Conservation (phyloP, 2,329 filamentous ascomycete genomes). For the Stenocarpella maydis region DNA sequence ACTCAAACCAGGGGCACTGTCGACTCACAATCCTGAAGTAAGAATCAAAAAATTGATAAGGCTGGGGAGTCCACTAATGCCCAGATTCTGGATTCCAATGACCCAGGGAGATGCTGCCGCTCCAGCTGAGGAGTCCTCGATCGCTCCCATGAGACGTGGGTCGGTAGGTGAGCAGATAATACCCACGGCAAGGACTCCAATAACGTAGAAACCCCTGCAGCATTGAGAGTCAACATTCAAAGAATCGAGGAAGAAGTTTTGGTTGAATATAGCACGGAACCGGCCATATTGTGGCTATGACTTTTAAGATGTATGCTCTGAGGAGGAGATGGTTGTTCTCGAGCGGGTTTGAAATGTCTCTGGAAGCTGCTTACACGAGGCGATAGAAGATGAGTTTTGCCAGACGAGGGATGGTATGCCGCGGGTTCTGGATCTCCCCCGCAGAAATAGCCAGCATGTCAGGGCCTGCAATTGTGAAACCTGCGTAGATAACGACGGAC, state of each 20-base stretch:
- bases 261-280: too few relatives aligned
- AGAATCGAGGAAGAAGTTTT: too few relatives aligned
- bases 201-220: conserved; percentile 42
- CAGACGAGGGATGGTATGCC: conserved; percentile 36
- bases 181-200: conserved; percentile 42
- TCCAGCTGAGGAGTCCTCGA: conserved; percentile 37
- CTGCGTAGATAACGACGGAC: conserved; percentile 30
- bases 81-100: conserved; percentile 68
- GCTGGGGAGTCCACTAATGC: conserved; percentile 66
- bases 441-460: conserved; percentile 36
- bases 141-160: conserved; percentile 43
- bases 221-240: too few relatives aligned
- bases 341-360: too few relatives aligned
- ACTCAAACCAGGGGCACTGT: too few relatives aligned
- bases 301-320: too few relatives aligned
- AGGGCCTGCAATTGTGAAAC: conserved; percentile 32
- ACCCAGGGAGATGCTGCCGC: conserved; percentile 51
- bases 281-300: too few relatives aligned
- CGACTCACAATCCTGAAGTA: conserved; percentile 39
- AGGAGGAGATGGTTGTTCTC: too few relatives aligned
- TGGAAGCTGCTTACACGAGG: conserved; percentile 33
- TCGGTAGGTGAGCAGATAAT: conserved; percentile 46
- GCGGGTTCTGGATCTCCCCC: conserved; percentile 37
- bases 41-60: conserved; percentile 75
- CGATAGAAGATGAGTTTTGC: conserved; percentile 43